A percentile compares a stretch with the other conserved stretches of the same genome.
These are phyloP conservation scores for Malus fusca DNA, from an alignment of 306 rosid genomes.

Conservation along the genomic window DNA sequence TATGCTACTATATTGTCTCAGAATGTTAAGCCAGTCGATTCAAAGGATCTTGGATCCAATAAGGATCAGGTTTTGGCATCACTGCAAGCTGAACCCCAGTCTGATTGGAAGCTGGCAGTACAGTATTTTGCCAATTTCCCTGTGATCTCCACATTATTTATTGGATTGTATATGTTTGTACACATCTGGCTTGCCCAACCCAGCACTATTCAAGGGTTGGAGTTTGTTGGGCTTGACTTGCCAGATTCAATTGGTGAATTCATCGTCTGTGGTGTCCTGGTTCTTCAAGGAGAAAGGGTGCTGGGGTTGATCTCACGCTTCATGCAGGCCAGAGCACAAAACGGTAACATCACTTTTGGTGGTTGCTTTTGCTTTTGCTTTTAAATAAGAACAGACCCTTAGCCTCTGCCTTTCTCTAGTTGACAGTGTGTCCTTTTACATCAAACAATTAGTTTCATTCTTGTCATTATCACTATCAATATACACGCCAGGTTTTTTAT, in stretches of 20 bases:
- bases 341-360: conserved; percentile 38
- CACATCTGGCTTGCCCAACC: conserved; percentile 79
- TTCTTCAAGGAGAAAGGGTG: conserved; percentile 83
- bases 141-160: conserved; percentile 50
- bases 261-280: conserved; percentile 69
- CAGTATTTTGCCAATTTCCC: conserved; percentile 83
- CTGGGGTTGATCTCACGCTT: conserved; percentile 79
- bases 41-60: conserved; percentile 66
- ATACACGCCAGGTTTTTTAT: neutral
- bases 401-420: neutral
- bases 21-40: conserved; percentile 61
- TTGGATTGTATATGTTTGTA: conserved; percentile 69
- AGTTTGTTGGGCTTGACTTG: conserved; percentile 92
- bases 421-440: neutral
- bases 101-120: conserved; percentile 63
- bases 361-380: conserved; percentile 1
- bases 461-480: neutral
- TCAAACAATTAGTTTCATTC: neutral
- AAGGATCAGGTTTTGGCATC: conserved; percentile 87
- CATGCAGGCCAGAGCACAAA: conserved; percentile 80
- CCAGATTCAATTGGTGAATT: conserved; percentile 94
- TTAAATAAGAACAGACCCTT: neutral
- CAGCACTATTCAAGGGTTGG: conserved; percentile 73
- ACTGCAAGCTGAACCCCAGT: conserved; percentile 53
- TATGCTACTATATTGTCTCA: conserved; percentile 61